Base-by-base conservation (phyloP, 208 protist genomes). In the Crithidia mellificae region DNA sequence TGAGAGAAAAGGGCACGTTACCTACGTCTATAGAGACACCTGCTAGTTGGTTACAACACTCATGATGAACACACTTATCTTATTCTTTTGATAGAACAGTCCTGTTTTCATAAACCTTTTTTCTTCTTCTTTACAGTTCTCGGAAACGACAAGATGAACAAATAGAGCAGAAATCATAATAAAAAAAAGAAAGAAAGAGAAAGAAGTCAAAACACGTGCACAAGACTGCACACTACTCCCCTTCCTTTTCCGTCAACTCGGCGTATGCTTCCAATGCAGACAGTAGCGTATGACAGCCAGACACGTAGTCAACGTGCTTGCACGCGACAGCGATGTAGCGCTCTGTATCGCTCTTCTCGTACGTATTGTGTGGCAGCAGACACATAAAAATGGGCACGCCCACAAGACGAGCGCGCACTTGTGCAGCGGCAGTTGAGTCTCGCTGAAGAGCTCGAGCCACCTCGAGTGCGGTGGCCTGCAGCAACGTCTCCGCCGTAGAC, bases 381-480 rank as follows among this genome's bases (percentile, higher is more conserved):
- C 83, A 89, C 51, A 78, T 77, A 3, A 92, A 54, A 1, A 88
- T 27, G n/a, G 84, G 76, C 15, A 68, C 22, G 1, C 87, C 83
- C 30, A 82, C 58, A n/a, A 91, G 59, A 17, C 66, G 22, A 6
- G 44, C 8, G 8, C 41, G 20, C 15, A 84, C 25, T 4, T 41
- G 56, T 17, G 20, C 12, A 2, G 11, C 30, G 6, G 41, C 19
- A 0, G 7, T 17, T 4, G 36, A 30, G 2, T 7, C 24, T 17
- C 43, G 41, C 55, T 70, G 51, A 19, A 75, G 9, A 24, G 36
- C 7, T 24, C 46, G 57, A 63, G 44, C 59, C 12, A 77, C n/a
- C 15, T 53, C 41, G 5, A 63, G 41, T 19, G 54, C 22, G 0
- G 52, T 71, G 1, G 73, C 22, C 0, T 72, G 75, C 29, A 90